Percentiles rank a stretch among this genome's conserved stretches.
Conservation (phyloP, 2,329 filamentous ascomycete genomes). For the Intubia oerlemansii region DNA sequence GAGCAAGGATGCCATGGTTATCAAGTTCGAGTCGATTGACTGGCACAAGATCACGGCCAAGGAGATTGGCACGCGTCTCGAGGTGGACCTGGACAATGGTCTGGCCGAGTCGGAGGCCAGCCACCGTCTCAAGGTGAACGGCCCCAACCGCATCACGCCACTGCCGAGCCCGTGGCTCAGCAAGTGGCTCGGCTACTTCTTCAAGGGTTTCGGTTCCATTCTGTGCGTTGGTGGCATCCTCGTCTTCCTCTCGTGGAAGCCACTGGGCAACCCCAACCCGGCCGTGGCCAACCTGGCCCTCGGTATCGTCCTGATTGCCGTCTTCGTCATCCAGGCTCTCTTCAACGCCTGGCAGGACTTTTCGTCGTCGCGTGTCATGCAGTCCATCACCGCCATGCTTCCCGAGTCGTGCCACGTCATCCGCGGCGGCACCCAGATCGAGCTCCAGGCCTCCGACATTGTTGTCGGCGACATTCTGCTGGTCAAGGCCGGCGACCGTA, state of each 20-base stretch:
- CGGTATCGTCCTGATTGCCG: slow-evolving; percentile 48
- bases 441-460: slow-evolving; percentile 28
- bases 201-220: slow-evolving; percentile 56
- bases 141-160: slow-evolving; percentile 43
- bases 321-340: slow-evolving; percentile 46
- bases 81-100: slow-evolving; percentile 32
- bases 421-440: slow-evolving; percentile 29
- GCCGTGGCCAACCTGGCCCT: slow-evolving; percentile 48
- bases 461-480: slow-evolving; percentile 51
- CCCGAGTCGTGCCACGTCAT: slow-evolving; percentile 47
- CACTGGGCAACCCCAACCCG: slow-evolving; percentile 44
- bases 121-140: slow-evolving; percentile 34
- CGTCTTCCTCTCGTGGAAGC: slow-evolving; percentile 59
- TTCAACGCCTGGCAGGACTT: slow-evolving; percentile 57
- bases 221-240: slow-evolving; percentile 46
- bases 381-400: slow-evolving; percentile 58
- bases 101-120: slow-evolving; percentile 35
- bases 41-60: slow-evolving; percentile 41
- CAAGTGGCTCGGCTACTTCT: slow-evolving; percentile 47
- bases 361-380: slow-evolving; percentile 58
- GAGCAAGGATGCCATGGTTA: slow-evolving; percentile 12
- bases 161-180: slow-evolving; percentile 38
- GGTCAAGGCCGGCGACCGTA: slow-evolving; percentile 50
- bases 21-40: slow-evolving; percentile 35
- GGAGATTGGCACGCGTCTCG: slow-evolving; percentile 35